Base-by-base conservation (phyloP, 2,329 filamentous ascomycete genomes). In the Epichloe amarillans region DNA sequence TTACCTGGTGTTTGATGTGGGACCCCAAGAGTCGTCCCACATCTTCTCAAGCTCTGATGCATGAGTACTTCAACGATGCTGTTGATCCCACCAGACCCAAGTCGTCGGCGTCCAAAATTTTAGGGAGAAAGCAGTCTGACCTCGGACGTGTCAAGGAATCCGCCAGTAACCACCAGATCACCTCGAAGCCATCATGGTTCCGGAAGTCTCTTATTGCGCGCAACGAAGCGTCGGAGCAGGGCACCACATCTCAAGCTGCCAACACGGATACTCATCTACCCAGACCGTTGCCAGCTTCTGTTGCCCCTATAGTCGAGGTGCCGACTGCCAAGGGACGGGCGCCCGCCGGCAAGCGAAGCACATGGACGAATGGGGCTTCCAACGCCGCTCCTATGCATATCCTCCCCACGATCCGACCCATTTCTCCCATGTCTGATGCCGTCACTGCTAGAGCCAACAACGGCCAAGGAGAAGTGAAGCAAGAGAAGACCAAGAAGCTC, bases 1-100 rank as follows among this genome's bases (percentile, higher is more conserved):
- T 98, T 53, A 98, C 93, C 15, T 96, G 89, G 89, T 98, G 93
- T 68, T 70, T 98, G 57, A 93, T 97, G 86, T 98, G 93, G 93
- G 93, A 98, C 67, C 93, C 93, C 11, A 94, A 90, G 72, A 82
- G 74, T 62, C 80, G 93, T 54, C 93, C 93, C 43, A 97, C 90
- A 4, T 96, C 91, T 2, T 83, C 85, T 0, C 90, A 98, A 67
- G 91, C 93, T n/a, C 72, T 98, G 57, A 86, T 86, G 39, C 93
- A 98, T 66, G 91, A 96, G 58, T 98, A 94, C 68, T 98, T 98
- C 61, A 68, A 77, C 36, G 93, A 97, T 69, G 93, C 93, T 2
- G 81, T 94, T 47, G 93, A 98, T 65, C 93, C 93, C 14, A 71
- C 96, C 50, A 76, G 90, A 50, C 89, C 91, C n/a, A 95, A 90